Percentiles rank a stretch among this genome's conserved stretches.
Conservation (phyloP, 257 asterid species). For the Nicotiana tabacum region DNA sequence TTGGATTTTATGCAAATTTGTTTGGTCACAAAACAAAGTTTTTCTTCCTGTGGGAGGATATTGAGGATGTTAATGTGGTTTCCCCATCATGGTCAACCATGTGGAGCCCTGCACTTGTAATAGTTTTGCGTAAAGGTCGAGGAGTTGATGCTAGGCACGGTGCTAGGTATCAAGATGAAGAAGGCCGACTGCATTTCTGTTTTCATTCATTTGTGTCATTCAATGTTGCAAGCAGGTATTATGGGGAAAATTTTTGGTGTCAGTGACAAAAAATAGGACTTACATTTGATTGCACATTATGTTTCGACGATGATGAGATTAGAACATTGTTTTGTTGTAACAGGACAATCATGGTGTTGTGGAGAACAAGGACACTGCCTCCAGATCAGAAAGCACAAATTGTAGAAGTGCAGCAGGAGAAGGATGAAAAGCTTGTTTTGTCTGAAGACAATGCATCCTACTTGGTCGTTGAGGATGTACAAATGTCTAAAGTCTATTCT, state of each 20-base stretch:
- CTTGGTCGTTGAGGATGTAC: slow-evolving; percentile 51
- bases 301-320: neutral
- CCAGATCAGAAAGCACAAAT: slow-evolving; percentile 51
- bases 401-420: slow-evolving; percentile 49
- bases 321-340: slow-evolving; percentile 7
- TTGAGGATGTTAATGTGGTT: slow-evolving; percentile 74
- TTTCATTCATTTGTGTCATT: slow-evolving; percentile 85
- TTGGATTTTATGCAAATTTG: slow-evolving; percentile 77
- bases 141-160: slow-evolving; percentile 80
- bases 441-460: slow-evolving; percentile 44
- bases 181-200: slow-evolving; percentile 77
- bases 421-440: slow-evolving; percentile 37
- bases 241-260: neutral
- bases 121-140: slow-evolving; percentile 67
- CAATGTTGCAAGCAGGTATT: slow-evolving; percentile 74
- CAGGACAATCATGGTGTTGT: slow-evolving; percentile 81
- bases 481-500: slow-evolving; percentile 54
- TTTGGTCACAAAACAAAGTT: slow-evolving; percentile 85
- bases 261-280: neutral
- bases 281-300: neutral
- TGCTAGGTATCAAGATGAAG: slow-evolving; percentile 67
- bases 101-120: slow-evolving; percentile 75
- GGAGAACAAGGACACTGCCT: slow-evolving; percentile 69
- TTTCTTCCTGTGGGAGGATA: slow-evolving; percentile 93
- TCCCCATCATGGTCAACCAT: slow-evolving; percentile 74